phyloP scores from a whole-genome alignment of 2,329 filamentous ascomycete species.

The Colletotrichum siamense region DNA sequence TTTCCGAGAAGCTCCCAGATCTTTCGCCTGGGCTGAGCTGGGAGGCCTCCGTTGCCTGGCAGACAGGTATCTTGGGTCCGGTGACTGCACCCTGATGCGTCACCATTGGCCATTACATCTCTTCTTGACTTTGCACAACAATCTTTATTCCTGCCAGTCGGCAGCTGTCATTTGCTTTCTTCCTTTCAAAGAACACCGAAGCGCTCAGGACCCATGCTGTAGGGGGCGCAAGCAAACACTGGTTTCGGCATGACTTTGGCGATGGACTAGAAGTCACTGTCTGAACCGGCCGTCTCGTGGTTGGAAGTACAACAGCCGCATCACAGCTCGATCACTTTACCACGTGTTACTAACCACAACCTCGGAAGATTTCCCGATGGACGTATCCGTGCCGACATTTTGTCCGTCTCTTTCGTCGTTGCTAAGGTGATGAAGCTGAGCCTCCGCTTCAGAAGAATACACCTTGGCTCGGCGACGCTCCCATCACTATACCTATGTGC shows the following conservation, averaged over 20 bases:
- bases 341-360: neutral
- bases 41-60: too few species aligned
- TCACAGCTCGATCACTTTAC: neutral
- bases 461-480: neutral
- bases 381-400: neutral
- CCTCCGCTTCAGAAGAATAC: neutral
- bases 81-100: neutral
- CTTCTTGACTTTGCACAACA: neutral
- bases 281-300: neutral
- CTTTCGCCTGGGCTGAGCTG: too few species aligned
- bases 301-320: neutral
- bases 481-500: neutral
- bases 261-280: neutral
- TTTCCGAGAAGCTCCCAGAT: too few species aligned
- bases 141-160: neutral
- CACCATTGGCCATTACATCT: neutral
- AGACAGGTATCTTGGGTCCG: neutral
- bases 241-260: neutral
- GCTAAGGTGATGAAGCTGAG: neutral
- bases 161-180: neutral
- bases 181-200: neutral
- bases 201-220: neutral
- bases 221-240: neutral
- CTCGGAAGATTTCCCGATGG: neutral
- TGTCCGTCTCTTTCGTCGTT: neutral